A percentile compares a stretch with the other conserved stretches of the same genome.
These are phyloP conservation scores for Omphalotus guepiniiformis DNA, from an alignment of 768 basidiomycete species.

Conservation along the genomic window DNA sequence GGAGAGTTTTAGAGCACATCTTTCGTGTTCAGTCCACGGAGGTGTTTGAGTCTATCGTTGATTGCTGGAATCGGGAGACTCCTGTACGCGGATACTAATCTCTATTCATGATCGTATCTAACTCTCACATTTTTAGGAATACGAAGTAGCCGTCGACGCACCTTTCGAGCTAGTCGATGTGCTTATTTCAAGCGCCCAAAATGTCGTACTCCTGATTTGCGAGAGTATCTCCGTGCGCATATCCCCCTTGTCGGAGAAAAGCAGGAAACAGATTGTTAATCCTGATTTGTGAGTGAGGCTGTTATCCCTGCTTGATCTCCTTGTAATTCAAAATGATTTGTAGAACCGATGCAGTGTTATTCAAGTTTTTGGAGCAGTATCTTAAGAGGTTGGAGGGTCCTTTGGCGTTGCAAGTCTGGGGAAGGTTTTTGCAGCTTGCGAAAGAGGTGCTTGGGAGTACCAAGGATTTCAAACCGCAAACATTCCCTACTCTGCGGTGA, in stretches of 20 bases:
- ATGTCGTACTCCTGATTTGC: conserved; percentile 83
- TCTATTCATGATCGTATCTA: not conserved
- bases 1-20: conserved; percentile 78
- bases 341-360: conserved; percentile 70
- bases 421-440: conserved; percentile 66
- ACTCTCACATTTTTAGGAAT: conserved; percentile 25
- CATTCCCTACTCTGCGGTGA: conserved; percentile 72
- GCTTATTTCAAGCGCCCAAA: conserved; percentile 80
- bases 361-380: conserved; percentile 87
- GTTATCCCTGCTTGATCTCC: conserved; percentile 10
- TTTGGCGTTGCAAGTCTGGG: conserved; percentile 90
- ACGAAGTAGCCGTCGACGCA: conserved; percentile 38
- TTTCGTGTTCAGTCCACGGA: conserved; percentile 79
- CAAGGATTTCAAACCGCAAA: conserved; percentile 65
- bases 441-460: conserved; percentile 70
- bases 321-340: not conserved
- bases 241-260: conserved; percentile 51
- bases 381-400: conserved; percentile 82
- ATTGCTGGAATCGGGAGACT: conserved; percentile 70
- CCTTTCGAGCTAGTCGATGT: conserved; percentile 83
- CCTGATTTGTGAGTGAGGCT: conserved; percentile 55
- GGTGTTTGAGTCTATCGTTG: conserved; percentile 78
- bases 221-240: conserved; percentile 71
- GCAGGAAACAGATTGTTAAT: conserved; percentile 56
- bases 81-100: conserved; percentile 31